phyloP scores from a whole-genome alignment of 2,329 filamentous ascomycete species.

The Macrophomina pseudophaseolina region DNA sequence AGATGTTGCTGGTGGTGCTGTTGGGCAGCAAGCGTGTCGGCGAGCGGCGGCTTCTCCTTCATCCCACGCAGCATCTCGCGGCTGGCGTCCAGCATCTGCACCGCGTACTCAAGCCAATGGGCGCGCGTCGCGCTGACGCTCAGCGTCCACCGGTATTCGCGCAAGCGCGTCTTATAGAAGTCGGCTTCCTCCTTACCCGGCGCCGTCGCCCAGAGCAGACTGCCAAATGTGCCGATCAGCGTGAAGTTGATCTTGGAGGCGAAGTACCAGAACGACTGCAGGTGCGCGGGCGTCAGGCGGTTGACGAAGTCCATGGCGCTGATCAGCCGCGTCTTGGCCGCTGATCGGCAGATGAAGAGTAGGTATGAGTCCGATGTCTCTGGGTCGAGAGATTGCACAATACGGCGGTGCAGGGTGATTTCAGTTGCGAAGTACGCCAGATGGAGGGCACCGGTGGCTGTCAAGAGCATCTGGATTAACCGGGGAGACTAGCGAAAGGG shows the following conservation, averaged over 20 bases:
- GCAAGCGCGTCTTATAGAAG: slow-evolving; percentile 84
- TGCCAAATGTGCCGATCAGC: slow-evolving; percentile 91
- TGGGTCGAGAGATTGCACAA: slow-evolving; percentile 76
- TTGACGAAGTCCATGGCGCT: slow-evolving; percentile 98
- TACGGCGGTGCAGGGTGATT: slow-evolving; percentile 89
- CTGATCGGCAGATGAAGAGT: slow-evolving; percentile 88
- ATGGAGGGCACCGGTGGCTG: slow-evolving; percentile 68
- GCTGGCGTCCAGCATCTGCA: slow-evolving; percentile 52
- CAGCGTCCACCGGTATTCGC: slow-evolving; percentile 93
- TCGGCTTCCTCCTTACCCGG: slow-evolving; percentile 87
- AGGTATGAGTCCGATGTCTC: slow-evolving; percentile 67
- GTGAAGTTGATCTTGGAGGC: slow-evolving; percentile 90
- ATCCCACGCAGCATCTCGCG: slow-evolving; percentile 51
- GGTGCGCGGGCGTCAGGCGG: slow-evolving; percentile 81
- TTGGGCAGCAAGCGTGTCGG: neutral
- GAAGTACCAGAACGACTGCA: slow-evolving; percentile 93
- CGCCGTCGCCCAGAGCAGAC: slow-evolving; percentile 85
- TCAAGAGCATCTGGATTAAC: slow-evolving; percentile 6
- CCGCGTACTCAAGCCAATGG: slow-evolving; percentile 53
- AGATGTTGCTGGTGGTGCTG: slow-evolving; percentile 14
- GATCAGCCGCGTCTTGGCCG: slow-evolving; percentile 91
- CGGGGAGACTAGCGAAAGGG: slow-evolving; percentile 15
- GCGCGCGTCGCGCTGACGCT: slow-evolving; percentile 80
- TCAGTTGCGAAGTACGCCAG: slow-evolving; percentile 93
- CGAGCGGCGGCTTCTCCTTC: slow-evolving; percentile 47